phyloP scores from a whole-genome alignment of 2,329 filamentous ascomycete genomes.

The Colletotrichum cordylinicola region DNA sequence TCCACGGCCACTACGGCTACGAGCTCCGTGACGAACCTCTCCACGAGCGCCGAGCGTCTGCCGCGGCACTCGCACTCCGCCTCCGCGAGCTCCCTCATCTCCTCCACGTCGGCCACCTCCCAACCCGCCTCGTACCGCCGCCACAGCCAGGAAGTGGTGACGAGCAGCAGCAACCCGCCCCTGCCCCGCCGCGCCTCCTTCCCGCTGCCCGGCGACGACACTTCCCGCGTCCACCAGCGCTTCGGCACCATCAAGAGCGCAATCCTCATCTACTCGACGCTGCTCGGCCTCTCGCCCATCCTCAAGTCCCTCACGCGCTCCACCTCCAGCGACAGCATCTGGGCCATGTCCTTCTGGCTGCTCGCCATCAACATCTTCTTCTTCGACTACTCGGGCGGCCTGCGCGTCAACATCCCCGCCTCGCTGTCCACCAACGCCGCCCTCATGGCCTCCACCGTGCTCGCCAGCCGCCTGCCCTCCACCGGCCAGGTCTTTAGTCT shows the following conservation, averaged over 20 bases:
- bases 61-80: constrained; percentile 54
- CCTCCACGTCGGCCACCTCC: constrained; percentile 38
- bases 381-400: constrained; percentile 78
- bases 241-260: constrained; percentile 90
- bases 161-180: not conserved
- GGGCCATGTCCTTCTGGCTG: constrained; percentile 94
- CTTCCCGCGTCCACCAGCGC: constrained; percentile 53
- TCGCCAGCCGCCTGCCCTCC: constrained; percentile 86
- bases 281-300: constrained; percentile 92
- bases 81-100: constrained; percentile 62
- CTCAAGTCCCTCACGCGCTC: constrained; percentile 95
- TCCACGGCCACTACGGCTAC: constrained; percentile 2
- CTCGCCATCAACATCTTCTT: constrained; percentile 96
- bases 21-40: constrained; percentile 3
- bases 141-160: constrained; percentile 21
- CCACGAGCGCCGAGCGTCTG: constrained; percentile 26
- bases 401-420: constrained; percentile 66
- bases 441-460: constrained; percentile 93
- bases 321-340: constrained; percentile 93
- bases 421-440: constrained; percentile 92
- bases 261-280: constrained; percentile 87
- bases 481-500: constrained; percentile 95
- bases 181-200: constrained; percentile 8
- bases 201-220: constrained; percentile 32
- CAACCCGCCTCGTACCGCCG: constrained; percentile 20